Base-by-base conservation (phyloP, 1,284 basidiomycete species). In the Apiotrichum brassicae region DNA sequence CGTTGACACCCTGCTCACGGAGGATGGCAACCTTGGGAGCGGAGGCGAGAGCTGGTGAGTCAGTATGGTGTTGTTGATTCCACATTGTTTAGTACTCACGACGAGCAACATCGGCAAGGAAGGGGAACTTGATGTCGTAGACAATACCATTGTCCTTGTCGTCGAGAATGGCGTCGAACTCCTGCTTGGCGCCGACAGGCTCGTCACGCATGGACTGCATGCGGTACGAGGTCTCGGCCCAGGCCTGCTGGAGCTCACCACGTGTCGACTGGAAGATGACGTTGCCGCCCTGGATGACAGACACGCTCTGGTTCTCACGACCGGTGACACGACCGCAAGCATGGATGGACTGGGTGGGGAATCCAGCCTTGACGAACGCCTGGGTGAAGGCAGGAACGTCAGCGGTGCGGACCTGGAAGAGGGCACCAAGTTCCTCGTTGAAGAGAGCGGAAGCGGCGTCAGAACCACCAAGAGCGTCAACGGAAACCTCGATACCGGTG, bases 1-100 rank as follows among this genome's bases (percentile, higher is more conserved):
- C 94, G 69, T 99, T 99, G 57, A 98, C 93, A 60, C 94, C 95
- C 72, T 98, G 94, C 71, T 99, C 94, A 46, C 95, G 85, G 35
- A 99, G 79, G 59, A 99, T 92, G 26, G 92, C 94, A 18, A 99
- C 90, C 67, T 83, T 86, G 8, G 94, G 95, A 1, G 86, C 80
- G 32, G 58, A 43, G 57, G 74, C 19, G 61, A 62, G n/a, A 19
- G 25, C 40, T 68, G 72, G 12, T n/a, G n/a, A 66, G 33, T 34
- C 33, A 34, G 57, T 41, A 13, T 23, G 28, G 32, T 33, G 23
- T 22, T n/a, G n/a, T n/a, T n/a, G n/a, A n/a, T n/a, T 50, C 51
- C 16, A 13, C 37, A 36, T 5, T n/a, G 16, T 18, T 30, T 30
- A 8, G 28, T 34, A 34, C 33, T 34, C 33, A 34, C 33, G 33